phyloP scores from a whole-genome alignment of 805 yeast genomes.

The Myxozyma neotropica region DNA sequence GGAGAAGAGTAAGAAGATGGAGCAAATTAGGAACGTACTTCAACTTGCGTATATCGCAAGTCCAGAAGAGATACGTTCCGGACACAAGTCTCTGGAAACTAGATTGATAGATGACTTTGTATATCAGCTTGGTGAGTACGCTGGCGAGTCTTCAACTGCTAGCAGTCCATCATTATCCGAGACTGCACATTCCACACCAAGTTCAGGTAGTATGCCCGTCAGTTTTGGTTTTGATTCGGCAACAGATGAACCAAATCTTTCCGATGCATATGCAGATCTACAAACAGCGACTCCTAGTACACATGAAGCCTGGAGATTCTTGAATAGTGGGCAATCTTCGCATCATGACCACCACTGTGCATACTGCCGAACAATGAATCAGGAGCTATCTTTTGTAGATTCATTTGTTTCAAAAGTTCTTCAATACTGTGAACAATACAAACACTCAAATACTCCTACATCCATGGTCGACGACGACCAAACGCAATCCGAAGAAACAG shows the following conservation, averaged over 20 bases:
- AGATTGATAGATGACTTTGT: not conserved
- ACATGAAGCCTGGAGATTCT: conserved; percentile 2
- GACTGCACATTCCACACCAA: not conserved
- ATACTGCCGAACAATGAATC: conserved; percentile 6
- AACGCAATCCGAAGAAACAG: not conserved
- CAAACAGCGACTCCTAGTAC: not conserved
- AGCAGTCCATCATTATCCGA: not conserved
- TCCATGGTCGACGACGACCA: not conserved
- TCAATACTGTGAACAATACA: not conserved
- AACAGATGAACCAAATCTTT: too few relatives aligned
- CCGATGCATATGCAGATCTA: not conserved
- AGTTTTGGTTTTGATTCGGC: too few relatives aligned
- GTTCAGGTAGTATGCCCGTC: too few relatives aligned
- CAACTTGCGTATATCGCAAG: not conserved
- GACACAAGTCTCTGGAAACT: not conserved
- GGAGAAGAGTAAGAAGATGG: conserved; percentile 1
- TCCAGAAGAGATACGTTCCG: not conserved
- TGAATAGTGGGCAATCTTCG: not conserved
- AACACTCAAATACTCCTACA: not conserved
- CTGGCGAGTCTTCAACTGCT: not conserved
- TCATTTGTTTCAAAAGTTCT: conserved; percentile 7
- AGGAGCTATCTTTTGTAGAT: conserved; percentile 2
- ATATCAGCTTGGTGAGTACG: not conserved
- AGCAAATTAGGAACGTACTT: not conserved
- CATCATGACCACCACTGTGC: conserved; percentile 3